Conservation (phyloP, 177 flowering plant species). For the Vitis hybrid region DNA sequence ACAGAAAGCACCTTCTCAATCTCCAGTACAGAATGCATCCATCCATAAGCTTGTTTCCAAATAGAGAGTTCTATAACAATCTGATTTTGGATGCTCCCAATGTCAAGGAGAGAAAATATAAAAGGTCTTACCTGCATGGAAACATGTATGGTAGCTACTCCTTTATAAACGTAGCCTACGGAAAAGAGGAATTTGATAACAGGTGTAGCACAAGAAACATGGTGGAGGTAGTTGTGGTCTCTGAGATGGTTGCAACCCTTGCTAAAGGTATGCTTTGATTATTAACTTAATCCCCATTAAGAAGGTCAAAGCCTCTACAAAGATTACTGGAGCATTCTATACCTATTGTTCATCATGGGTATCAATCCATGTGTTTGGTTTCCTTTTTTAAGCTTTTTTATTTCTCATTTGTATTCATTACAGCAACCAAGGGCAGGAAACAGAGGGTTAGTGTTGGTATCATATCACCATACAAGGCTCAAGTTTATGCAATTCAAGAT, state of each 20-base stretch:
- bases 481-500: conserved; percentile 48
- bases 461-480: conserved; percentile 66
- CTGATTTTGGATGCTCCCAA: conserved; percentile 48
- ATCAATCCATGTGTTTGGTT: not conserved
- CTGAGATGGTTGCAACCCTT: conserved; percentile 35
- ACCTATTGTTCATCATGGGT: no score
- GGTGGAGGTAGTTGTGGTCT: conserved; percentile 57
- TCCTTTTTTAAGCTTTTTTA: not conserved
- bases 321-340: no score
- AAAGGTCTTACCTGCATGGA: conserved; percentile 37
- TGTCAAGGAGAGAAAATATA: conserved; percentile 31
- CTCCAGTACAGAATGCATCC: conserved; percentile 68
- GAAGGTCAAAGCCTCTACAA: no score
- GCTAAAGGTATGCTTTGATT: conserved; percentile 33
- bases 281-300: no score
- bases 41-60: conserved; percentile 57
- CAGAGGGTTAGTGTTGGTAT: conserved; percentile 52
- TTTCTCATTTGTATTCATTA: not conserved
- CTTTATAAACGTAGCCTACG: conserved; percentile 53
- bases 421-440: conserved; percentile 16
- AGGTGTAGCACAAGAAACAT: conserved; percentile 45
- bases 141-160: conserved; percentile 62
- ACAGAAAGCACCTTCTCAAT: conserved; percentile 44
- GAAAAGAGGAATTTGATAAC: conserved; percentile 38
- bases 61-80: conserved; percentile 44